These are phyloP conservation scores for Coniochaeta hoffmannii DNA, from an alignment of 2,329 filamentous ascomycete species.

Conservation along the genomic window DNA sequence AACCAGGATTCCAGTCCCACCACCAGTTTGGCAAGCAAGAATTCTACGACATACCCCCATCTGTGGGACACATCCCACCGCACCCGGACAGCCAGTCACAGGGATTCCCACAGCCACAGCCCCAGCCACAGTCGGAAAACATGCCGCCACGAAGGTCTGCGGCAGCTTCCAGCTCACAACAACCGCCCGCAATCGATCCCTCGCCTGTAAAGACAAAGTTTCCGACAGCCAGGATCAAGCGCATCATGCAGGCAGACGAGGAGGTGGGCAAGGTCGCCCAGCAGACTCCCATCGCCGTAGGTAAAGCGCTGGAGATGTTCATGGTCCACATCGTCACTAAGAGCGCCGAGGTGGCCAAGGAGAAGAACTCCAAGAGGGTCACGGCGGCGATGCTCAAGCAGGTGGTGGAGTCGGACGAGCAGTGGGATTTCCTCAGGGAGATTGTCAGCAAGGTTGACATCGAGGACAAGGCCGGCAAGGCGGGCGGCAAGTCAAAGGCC, in stretches of 20 bases:
- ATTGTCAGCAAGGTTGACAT: slow-evolving; percentile 76
- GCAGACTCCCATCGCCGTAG: slow-evolving; percentile 91
- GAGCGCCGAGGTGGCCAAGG: slow-evolving; percentile 74
- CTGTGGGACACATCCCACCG: not conserved
- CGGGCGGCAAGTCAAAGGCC: slow-evolving; percentile 29
- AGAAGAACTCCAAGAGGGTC: slow-evolving; percentile 81
- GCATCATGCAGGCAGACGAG: slow-evolving; percentile 98
- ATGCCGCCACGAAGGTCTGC: slow-evolving; percentile 34
- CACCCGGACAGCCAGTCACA: slow-evolving; percentile 3
- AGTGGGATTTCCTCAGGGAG: slow-evolving; percentile 89
- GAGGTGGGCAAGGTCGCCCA: slow-evolving; percentile 98
- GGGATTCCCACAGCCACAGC: slow-evolving; percentile 3
- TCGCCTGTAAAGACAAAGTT: slow-evolving; percentile 91
- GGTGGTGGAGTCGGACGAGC: slow-evolving; percentile 79
- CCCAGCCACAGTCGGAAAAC: slow-evolving; percentile 4
- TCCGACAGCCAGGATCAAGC: slow-evolving; percentile 93
- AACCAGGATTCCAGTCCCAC: not conserved
- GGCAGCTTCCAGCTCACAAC: slow-evolving; percentile 23
- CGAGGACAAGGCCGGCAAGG: slow-evolving; percentile 44
- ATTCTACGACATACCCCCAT: not conserved
- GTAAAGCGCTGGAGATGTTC: slow-evolving; percentile 92
- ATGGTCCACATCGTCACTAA: slow-evolving; percentile 93
- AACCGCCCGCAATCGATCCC: slow-evolving; percentile 36
- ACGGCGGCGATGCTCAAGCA: slow-evolving; percentile 87
- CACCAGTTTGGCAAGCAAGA: not conserved